Evolutionary conservation across 805 yeast species (phyloP).

Genomic region (Starmera pachycereana): DNA sequence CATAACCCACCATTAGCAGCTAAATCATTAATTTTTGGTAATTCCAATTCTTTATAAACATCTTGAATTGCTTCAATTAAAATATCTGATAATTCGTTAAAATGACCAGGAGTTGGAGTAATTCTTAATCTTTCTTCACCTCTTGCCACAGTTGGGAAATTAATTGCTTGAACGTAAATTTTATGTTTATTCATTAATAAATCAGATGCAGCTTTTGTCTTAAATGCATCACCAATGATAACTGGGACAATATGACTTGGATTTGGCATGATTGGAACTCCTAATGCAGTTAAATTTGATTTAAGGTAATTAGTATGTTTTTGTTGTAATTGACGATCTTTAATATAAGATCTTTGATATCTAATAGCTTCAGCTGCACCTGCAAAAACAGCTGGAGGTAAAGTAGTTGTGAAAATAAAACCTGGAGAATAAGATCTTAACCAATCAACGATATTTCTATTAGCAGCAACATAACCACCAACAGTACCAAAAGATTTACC

Average conservation of each 20-base stretch:
- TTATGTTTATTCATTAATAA: conserved; percentile 70
- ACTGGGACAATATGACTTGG: conserved; percentile 97
- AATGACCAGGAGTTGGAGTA: conserved; percentile 99
- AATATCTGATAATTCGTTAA: conserved; percentile 61
- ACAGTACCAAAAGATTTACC: conserved; percentile 97
- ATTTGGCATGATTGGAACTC: conserved; percentile 94
- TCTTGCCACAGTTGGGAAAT: conserved; percentile 94
- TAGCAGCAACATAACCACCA: conserved; percentile 96
- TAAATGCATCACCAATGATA: conserved; percentile 86
- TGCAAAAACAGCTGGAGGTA: conserved; percentile 98
- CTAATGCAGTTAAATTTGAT: conserved; percentile 50
- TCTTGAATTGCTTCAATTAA: conserved; percentile 72
- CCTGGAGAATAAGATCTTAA: conserved; percentile 95
- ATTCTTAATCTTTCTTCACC: conserved; percentile 95
- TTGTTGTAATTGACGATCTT: conserved; percentile 79
- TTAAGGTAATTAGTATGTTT: conserved; percentile 79
- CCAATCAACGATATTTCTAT: conserved; percentile 81
- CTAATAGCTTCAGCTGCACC: conserved; percentile 86
- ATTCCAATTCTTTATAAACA: conserved; percentile 63
- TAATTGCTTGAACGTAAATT: conserved; percentile 96
- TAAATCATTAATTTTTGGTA: conserved; percentile 76
- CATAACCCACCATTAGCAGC: conserved; percentile 75
- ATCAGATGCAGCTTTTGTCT: conserved; percentile 89
- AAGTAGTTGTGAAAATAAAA: conserved; percentile 89
- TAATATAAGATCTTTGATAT: conserved; percentile 66